Evolutionary conservation across 2,329 filamentous ascomycete genomes (phyloP).

Genomic region (Nemania serpens): DNA sequence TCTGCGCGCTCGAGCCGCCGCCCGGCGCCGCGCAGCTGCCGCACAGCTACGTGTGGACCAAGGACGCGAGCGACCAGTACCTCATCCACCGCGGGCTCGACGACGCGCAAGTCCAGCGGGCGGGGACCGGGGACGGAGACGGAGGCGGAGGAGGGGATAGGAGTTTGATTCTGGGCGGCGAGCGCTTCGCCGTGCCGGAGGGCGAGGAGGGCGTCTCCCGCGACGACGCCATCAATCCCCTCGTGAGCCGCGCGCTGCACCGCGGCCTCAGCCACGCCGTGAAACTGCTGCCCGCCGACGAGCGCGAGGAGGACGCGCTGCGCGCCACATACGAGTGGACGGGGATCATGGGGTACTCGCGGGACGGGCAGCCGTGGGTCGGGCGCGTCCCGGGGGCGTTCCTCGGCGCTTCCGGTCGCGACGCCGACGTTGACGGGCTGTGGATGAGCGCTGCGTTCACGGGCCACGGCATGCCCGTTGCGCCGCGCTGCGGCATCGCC

Average conservation of each 20-base stretch:
- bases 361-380: conserved; percentile 72
- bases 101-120: conserved; percentile 19
- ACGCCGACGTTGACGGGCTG: conserved; percentile 49
- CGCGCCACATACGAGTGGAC: conserved; percentile 70
- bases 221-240: conserved; percentile 63
- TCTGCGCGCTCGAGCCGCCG: conserved; percentile 68
- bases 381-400: conserved; percentile 63
- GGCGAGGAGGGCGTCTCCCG: conserved; percentile 62
- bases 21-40: conserved; percentile 26
- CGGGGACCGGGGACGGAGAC: background rate
- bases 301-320: conserved; percentile 45
- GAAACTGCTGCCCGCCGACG: conserved; percentile 42
- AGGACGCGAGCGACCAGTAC: conserved; percentile 21
- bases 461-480: conserved; percentile 78
- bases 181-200: conserved; percentile 59
- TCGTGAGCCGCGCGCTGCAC: conserved; percentile 61
- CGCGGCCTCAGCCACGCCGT: conserved; percentile 48
- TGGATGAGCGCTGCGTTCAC: conserved; percentile 71
- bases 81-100: conserved; percentile 24
- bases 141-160: background rate
- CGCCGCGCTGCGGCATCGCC: conserved; percentile 67
- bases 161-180: conserved; percentile 71
- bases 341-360: conserved; percentile 77
- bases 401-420: conserved; percentile 39
- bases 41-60: conserved; percentile 29